Percentiles rank a stretch among this genome's conserved stretches.
These are phyloP conservation scores for Amanita thiersii DNA, from an alignment of 768 basidiomycete species.

Conservation along the genomic window DNA sequence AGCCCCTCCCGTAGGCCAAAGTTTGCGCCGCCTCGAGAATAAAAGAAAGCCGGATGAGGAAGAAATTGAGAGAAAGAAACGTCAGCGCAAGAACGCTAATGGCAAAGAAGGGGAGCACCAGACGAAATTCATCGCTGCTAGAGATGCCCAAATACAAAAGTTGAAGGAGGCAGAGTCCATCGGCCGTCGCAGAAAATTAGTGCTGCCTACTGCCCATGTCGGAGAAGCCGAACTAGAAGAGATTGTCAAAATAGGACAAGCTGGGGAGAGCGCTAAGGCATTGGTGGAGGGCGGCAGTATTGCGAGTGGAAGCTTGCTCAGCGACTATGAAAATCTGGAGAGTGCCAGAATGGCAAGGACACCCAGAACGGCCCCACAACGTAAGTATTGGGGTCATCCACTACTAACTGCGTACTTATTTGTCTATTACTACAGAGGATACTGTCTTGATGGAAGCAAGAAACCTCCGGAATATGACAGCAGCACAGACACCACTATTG, in stretches of 20 bases:
- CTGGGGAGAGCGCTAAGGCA: conserved; percentile 82
- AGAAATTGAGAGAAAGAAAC: conserved; percentile 88
- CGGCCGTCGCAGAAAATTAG: conserved; percentile 75
- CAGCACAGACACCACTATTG: conserved; percentile 86
- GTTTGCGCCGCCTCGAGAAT: conserved; percentile 86
- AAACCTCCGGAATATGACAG: conserved; percentile 91
- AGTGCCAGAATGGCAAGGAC: conserved; percentile 89
- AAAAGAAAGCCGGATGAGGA: conserved; percentile 93
- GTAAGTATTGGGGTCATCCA: conserved; percentile 47
- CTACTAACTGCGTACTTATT: not conserved
- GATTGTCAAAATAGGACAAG: conserved; percentile 96
- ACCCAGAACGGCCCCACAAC: conserved; percentile 88
- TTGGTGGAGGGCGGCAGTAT: conserved; percentile 78
- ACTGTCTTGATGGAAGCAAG: conserved; percentile 91
- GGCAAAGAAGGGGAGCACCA: conserved; percentile 72
- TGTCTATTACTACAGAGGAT: conserved; percentile 55
- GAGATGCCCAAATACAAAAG: conserved; percentile 97
- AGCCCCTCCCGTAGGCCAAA: conserved; percentile 87
- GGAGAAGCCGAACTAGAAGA: conserved; percentile 93
- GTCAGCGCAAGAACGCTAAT: conserved; percentile 56
- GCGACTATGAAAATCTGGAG: conserved; percentile 88
- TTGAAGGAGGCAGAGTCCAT: conserved; percentile 97
- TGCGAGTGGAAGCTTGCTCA: conserved; percentile 78
- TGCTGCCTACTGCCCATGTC: conserved; percentile 85
- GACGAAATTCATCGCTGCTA: conserved; percentile 93